Base-by-base conservation (phyloP, 768 basidiomycete genomes). In the Phlegmacium glaucopus region DNA sequence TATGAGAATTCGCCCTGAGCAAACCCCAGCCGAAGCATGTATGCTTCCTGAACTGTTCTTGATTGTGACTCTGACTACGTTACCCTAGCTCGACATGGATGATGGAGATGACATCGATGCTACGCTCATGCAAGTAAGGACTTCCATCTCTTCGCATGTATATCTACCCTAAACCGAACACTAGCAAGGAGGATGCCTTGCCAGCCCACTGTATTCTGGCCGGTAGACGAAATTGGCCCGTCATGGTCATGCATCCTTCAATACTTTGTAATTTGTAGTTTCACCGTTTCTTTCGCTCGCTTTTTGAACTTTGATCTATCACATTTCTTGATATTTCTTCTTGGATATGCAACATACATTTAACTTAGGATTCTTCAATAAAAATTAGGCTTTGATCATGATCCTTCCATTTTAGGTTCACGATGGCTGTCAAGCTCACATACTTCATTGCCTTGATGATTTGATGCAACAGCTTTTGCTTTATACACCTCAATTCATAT, bases 61-160 rank as follows among this genome's bases (percentile, higher is more conserved):
- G 39, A 9, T 22, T 40, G 38, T 27, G 40, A 29, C 9, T 27
- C 30, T 9, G 36, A 22, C 13, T 44, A 42, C n/a, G n/a, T n/a
- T 27, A n/a, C 12, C 29, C 7, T 28, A 83, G 78, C 49, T 70
- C 22, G 69, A 61, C 0, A 77, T 83, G 73, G 82, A 82, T 49
- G 79, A 83, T n/a, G 75, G 74, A 4, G 82, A 83, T 53, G 64
- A 72, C 47, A 76, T 84, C 38, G 82, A 84, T 53, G 79, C 79
- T 12, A 60, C 69, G 42, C 51, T 83, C 15, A 67, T 72, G 51
- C 80, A 82, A 71, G 79, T 76, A 45, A 35, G 74, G 27, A 18
- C 29, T 43, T n/a, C 42, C 22, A 30, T 43, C 18, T 18, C 29
- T n/a, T 43, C 3, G 18, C n/a, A 18, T 6, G 7, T 43, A 10